Evolutionary conservation across 176 grass and related monocot species (phyloP).

Genomic region (Microstegium vimineum): DNA sequence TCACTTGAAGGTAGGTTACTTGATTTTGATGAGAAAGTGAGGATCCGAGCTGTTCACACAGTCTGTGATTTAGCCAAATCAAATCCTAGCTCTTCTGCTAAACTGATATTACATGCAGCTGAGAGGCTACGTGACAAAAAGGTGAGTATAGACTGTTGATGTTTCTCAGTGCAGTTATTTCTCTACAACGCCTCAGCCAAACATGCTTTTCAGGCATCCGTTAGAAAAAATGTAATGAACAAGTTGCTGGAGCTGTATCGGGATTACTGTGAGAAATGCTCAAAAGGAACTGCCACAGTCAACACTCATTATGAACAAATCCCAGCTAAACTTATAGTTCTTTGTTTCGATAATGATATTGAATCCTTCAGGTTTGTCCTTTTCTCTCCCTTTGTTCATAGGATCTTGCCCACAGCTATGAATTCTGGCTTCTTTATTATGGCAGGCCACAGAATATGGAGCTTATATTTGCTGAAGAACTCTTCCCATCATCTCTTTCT

Average conservation of each 20-base stretch:
- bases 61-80: conserved; percentile 88
- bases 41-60: conserved; percentile 73
- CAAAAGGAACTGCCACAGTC: conserved; percentile 53
- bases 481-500: conserved; percentile 79
- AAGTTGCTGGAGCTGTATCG: conserved; percentile 81
- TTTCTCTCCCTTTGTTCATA: background rate
- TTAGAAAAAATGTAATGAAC: conserved; percentile 78
- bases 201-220: conserved; percentile 61
- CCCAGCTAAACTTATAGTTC: conserved; percentile 68
- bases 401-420: conserved; percentile 13
- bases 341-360: conserved; percentile 78
- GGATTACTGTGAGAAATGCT: conserved; percentile 75
- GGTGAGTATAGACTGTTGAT: conserved; percentile 35
- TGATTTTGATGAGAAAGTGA: conserved; percentile 97
- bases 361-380: conserved; percentile 66
- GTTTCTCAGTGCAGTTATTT: conserved; percentile 23
- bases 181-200: conserved; percentile 17
- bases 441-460: conserved; percentile 72
- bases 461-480: conserved; percentile 71
- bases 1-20: conserved; percentile 75
- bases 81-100: conserved; percentile 62
- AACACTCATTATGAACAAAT: conserved; percentile 79
- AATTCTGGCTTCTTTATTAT: conserved; percentile 40
- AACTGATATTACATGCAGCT: conserved; percentile 53
- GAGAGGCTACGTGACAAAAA: conserved; percentile 88